Evolutionary conservation across 768 basidiomycete genomes (phyloP).

Genomic region (Pleurotus ostreatus): DNA sequence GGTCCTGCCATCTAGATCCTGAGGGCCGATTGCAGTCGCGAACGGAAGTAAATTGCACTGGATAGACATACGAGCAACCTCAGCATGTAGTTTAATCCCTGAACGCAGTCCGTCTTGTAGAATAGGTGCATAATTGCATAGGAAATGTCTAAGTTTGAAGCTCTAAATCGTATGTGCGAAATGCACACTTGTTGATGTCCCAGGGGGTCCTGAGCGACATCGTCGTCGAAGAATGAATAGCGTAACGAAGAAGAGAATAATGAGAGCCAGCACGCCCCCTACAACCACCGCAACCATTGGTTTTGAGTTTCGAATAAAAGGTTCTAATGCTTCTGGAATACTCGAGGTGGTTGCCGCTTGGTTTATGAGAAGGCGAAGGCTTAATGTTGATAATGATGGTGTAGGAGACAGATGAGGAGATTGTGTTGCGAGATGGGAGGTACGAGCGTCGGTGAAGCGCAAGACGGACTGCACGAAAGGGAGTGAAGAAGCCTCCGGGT

Average conservation of each 20-base stretch:
- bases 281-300: neutral
- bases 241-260: neutral
- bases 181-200: slow-evolving; percentile 1
- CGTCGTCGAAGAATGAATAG: slow-evolving; percentile 3
- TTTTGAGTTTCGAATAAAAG: neutral
- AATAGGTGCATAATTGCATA: neutral
- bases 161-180: neutral
- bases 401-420: neutral
- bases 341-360: neutral
- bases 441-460: too few species aligned
- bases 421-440: too few species aligned
- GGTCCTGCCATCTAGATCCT: slow-evolving; percentile 1
- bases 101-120: neutral
- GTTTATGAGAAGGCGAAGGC: neutral
- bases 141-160: neutral
- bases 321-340: neutral
- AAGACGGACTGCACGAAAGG: too few species aligned
- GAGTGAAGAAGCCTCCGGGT: too few species aligned
- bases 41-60: neutral
- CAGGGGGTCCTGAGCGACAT: neutral
- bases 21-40: neutral
- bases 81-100: neutral
- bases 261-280: neutral
- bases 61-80: neutral
- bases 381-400: neutral